Base-by-base conservation (phyloP, 352 stramenopile genomes). In the Globisporangium emineosum region DNA sequence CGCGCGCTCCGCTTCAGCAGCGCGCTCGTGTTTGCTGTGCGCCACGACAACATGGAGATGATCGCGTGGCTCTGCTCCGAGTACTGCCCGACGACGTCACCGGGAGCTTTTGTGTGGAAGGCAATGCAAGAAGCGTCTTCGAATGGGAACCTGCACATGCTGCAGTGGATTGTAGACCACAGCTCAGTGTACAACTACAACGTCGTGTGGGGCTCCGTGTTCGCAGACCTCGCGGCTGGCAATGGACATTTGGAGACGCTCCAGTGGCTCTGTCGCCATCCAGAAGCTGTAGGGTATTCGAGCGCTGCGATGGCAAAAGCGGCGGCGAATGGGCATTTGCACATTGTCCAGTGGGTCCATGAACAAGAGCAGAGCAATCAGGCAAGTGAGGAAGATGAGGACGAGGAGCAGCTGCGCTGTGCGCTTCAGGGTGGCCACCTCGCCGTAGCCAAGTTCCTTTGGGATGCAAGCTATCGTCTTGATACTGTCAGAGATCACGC, bases 241-340 rank as follows among this genome's bases (percentile, higher is more conserved):
- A 33, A 49, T 1, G 57, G 57, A 9, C 42, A 63, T 47, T 21
- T 63, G 42, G 57, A 55, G 29, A 35, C 23, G 30, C 57, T 64
- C 25, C 45, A 49, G 57, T 64, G 57, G 45, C 12, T 64, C 10
- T 40, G 27, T 33, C 27, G 23, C 13, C 23, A 61, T 19, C 25
- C 3, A 21, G 13, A 12, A n/a, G 23, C 37, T 2, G 37, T 6
- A 1, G 27, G 50, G 5, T 37, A n/a, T 12, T 52, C 54, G 12
- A 33, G 32, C 13, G 33, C 33, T 15, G 23, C 55, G 21, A 49
- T 49, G 33, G 9, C 3, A 2, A 32, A 40, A 25, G 57, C 30
- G 37, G 30, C 45, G 10, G n/a, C 13, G 5, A 47, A 50, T 9
- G 43, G 57, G 0, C 57, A 64, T 23, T 49, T 64, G 29, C 25